Percentiles rank a stretch among this genome's conserved stretches.
Conservation (phyloP, 169 alveolate genomes). For the Eimeria tenella region DNA sequence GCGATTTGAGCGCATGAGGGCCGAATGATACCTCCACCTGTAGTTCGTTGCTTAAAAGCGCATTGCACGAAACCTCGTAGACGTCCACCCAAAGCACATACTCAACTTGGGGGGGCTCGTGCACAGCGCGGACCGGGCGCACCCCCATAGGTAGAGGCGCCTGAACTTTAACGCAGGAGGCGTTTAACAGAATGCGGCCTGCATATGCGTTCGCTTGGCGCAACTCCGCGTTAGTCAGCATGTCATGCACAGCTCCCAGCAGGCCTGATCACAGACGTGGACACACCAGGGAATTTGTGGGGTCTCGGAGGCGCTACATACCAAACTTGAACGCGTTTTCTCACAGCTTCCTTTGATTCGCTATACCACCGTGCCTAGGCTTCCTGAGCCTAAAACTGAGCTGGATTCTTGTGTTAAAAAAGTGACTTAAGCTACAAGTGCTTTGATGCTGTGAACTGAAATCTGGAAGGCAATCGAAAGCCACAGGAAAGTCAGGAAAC, state of each 20-base stretch:
- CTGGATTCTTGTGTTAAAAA: too few relatives aligned
- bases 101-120: slow-evolving; percentile 64
- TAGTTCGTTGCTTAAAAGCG: slow-evolving; percentile 75
- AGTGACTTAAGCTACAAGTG: too few relatives aligned
- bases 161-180: slow-evolving; percentile 82
- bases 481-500: too few relatives aligned
- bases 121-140: slow-evolving; percentile 45
- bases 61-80: slow-evolving; percentile 82
- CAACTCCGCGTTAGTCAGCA: slow-evolving; percentile 80
- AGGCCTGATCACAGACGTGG: slow-evolving; percentile 55
- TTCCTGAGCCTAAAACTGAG: too few relatives aligned
- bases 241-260: slow-evolving; percentile 81
- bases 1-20: slow-evolving; percentile 82
- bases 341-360: too few relatives aligned
- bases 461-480: too few relatives aligned
- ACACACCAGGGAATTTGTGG: too few relatives aligned
- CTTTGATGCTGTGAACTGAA: too few relatives aligned
- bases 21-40: slow-evolving; percentile 83
- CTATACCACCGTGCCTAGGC: too few relatives aligned
- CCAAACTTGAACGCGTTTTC: too few relatives aligned
- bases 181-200: slow-evolving; percentile 83
- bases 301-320: too few relatives aligned
- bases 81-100: slow-evolving; percentile 83
- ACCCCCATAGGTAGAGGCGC: slow-evolving; percentile 84
- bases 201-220: slow-evolving; percentile 83